Evolutionary conservation across 306 rosid species (phyloP).

Genomic region (Malus sieversii): DNA sequence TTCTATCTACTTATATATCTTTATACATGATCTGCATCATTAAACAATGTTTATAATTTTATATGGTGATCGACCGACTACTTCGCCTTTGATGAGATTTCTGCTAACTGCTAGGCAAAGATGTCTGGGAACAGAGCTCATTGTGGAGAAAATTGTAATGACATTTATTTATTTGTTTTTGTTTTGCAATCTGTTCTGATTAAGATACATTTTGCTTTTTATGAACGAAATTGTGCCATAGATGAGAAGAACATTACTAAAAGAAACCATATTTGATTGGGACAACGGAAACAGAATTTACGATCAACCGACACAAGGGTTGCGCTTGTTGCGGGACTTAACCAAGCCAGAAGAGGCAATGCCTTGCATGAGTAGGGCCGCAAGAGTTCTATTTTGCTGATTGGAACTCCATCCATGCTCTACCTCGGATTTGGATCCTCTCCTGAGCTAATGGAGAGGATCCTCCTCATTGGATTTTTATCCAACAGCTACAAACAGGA

Average conservation of each 20-base stretch:
- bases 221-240: neutral
- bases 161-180: neutral
- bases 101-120: neutral
- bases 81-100: neutral
- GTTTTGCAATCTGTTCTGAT: neutral
- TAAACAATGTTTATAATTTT: neutral
- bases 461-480: too few relatives aligned
- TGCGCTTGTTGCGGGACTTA: too few relatives aligned
- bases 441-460: too few relatives aligned
- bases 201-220: neutral
- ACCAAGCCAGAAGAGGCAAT: slow-evolving; percentile 98
- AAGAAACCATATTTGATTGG: neutral
- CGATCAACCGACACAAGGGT: neutral
- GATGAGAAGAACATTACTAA: neutral
- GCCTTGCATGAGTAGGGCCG: slow-evolving; percentile 88
- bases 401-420: slow-evolving; percentile 82
- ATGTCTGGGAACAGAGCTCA: too few relatives aligned
- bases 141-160: neutral
- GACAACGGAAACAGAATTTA: neutral
- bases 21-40: neutral
- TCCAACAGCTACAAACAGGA: too few relatives aligned
- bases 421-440: slow-evolving; percentile 7
- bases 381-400: slow-evolving; percentile 35
- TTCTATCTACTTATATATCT: neutral
- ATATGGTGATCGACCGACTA: neutral